phyloP scores from a whole-genome alignment of 192 early-diverging fungal species.

The Oehlia diaphana region DNA sequence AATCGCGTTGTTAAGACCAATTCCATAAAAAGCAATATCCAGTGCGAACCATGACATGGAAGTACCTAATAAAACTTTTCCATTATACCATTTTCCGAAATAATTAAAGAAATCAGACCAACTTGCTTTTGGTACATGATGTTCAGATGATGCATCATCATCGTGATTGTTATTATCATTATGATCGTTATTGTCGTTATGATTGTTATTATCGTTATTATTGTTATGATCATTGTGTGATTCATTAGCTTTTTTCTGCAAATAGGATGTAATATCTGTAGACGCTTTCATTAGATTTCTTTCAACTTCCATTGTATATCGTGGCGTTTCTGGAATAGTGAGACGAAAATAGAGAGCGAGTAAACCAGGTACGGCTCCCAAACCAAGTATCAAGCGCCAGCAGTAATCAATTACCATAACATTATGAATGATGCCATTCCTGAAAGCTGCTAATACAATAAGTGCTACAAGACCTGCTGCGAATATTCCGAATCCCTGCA shows the following conservation, averaged over 20 bases:
- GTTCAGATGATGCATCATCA: constrained; percentile 27
- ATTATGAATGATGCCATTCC: constrained; percentile 53
- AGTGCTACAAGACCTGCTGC: constrained; percentile 72
- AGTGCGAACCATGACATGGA: constrained; percentile 75
- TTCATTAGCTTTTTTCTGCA: constrained; percentile 27
- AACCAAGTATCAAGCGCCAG: constrained; percentile 82
- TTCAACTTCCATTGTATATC: constrained; percentile 66
- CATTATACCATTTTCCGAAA: constrained; percentile 80
- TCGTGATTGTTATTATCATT: not conserved
- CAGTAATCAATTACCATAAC: constrained; percentile 68
- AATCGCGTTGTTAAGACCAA: constrained; percentile 78
- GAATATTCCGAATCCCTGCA: constrained; percentile 90
- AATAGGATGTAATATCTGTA: constrained; percentile 44
- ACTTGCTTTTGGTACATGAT: constrained; percentile 41
- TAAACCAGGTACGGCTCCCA: constrained; percentile 78
- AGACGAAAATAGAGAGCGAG: constrained; percentile 80
- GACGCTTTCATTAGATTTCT: constrained; percentile 48
- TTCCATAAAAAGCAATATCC: constrained; percentile 83
- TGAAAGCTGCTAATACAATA: constrained; percentile 64
- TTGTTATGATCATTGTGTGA: too few relatives aligned
- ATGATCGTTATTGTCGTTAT: too few relatives aligned
- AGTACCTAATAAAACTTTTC: constrained; percentile 77
- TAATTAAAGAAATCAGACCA: constrained; percentile 66
- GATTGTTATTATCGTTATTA: too few relatives aligned
- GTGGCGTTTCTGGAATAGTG: constrained; percentile 82